Conservation (phyloP, 208 protist species). For the Acanthamoeba polyphaga region DNA sequence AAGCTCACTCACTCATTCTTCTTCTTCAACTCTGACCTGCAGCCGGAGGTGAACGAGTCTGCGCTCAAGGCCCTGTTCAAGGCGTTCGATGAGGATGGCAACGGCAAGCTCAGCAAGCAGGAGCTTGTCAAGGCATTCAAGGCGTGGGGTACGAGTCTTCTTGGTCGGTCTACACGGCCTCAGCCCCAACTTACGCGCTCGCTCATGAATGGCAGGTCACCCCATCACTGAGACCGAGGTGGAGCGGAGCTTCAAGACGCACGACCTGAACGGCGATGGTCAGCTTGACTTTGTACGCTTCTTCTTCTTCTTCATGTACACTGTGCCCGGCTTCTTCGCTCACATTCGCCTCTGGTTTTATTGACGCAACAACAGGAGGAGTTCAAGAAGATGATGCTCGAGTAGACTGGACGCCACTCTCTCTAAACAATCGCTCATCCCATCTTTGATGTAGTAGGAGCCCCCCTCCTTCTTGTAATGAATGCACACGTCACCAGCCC, state of each 20-base stretch:
- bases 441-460: neutral
- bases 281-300: constrained; percentile 67
- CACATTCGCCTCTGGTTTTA: neutral
- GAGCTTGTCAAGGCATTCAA: constrained; percentile 72
- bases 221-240: constrained; percentile 9
- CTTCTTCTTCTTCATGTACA: neutral
- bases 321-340: neutral
- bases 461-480: no score
- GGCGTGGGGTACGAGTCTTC: constrained; percentile 15
- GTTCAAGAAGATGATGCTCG: constrained; percentile 74
- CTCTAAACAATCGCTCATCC: neutral
- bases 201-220: neutral
- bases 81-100: constrained; percentile 64
- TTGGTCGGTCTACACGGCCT: neutral
- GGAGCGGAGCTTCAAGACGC: constrained; percentile 13
- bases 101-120: constrained; percentile 61
- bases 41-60: constrained; percentile 43
- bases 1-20: neutral
- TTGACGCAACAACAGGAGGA: neutral
- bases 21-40: neutral
- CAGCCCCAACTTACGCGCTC: neutral
- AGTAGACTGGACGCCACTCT: neutral
- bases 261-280: constrained; percentile 62
- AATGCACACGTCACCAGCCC: no score
- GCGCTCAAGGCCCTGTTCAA: constrained; percentile 50